These are phyloP conservation scores for Macrophomina phaseolina DNA, from an alignment of 2,329 filamentous ascomycete species.

Conservation along the genomic window DNA sequence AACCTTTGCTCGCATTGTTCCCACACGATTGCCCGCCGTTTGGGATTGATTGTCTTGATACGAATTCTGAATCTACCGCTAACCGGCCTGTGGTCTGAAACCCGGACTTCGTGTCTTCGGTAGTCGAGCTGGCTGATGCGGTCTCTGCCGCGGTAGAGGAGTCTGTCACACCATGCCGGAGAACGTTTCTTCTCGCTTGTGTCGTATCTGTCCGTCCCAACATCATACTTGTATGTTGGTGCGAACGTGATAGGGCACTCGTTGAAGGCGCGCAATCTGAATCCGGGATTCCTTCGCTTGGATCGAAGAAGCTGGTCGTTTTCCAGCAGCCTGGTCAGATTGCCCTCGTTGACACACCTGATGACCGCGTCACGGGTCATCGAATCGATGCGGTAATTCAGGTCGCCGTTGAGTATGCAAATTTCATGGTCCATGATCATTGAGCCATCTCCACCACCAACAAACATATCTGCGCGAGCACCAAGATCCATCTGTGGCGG, in stretches of 20 bases:
- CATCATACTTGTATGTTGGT: constrained; percentile 98
- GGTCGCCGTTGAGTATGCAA: constrained; percentile 93
- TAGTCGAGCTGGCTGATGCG: constrained; percentile 90
- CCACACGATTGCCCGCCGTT: constrained; percentile 69
- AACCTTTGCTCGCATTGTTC: constrained; percentile 77
- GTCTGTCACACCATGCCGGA: constrained; percentile 94
- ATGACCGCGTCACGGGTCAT: constrained; percentile 95
- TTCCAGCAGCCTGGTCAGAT: constrained; percentile 84
- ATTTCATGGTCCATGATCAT: constrained; percentile 98
- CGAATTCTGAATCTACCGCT: constrained; percentile 82
- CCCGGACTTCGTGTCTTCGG: constrained; percentile 82
- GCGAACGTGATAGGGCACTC: constrained; percentile 90
- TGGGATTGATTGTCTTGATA: constrained; percentile 79
- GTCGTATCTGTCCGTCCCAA: constrained; percentile 92
- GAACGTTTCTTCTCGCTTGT: constrained; percentile 92
- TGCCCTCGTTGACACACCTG: constrained; percentile 78
- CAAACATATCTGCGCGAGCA: constrained; percentile 74
- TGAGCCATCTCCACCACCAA: constrained; percentile 90
- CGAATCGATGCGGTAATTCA: constrained; percentile 98
- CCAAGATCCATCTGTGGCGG: constrained; percentile 71
- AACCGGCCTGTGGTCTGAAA: constrained; percentile 92
- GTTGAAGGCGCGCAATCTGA: constrained; percentile 86
- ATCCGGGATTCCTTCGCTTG: constrained; percentile 85
- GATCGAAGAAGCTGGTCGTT: constrained; percentile 92
- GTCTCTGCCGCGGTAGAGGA: constrained; percentile 83